Base-by-base conservation (phyloP, 345 rosid genomes). In the Eutrema yunnanense region DNA sequence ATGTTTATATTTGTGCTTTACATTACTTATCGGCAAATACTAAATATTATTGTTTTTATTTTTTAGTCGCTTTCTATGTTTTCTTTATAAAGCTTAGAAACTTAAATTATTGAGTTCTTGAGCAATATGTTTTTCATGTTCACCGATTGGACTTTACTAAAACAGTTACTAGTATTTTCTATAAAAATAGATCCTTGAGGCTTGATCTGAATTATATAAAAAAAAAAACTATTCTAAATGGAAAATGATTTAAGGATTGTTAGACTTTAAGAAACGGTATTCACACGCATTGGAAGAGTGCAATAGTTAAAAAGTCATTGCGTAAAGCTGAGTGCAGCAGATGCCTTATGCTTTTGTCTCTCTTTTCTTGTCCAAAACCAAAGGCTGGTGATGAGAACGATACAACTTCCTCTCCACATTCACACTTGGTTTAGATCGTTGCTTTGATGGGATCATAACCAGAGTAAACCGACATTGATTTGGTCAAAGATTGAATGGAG, bases 211-310 rank as follows among this genome's bases (percentile, higher is more conserved):
- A 60, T 2, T 22, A 22, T 22, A 22, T 1, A 5, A 38, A 16
- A 8, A 16, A 16, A 16, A 9, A 37, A 47, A 26, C 2, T 34
- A 22, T n/a, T 6, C 19, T 9, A 9, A 43, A 12, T 13, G 26
- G n/a, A 3, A 16, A 48, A 37, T 29, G 32, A 3, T 70, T 13
- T 6, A 0, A 22, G 26, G 26, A 22, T 22, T 22, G 26, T 22
- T 22, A 22, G 55, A 22, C 58, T 37, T 73, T 9, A 73, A 73
- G 72, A 12, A 66, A 66, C 43, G 60, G 67, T 11, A 48, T 58
- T 66, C 67, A 66, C 72, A 73, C 67, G 78, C 62, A 74, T 66
- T 49, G 19, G 61, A 58, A 58, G 38, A 49, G 67, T 59, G 73
- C 36, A 41, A 40, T 34, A 30, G 57, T 42, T 8, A 40, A 65